Evolutionary conservation across 305 asterid species (phyloP).

Genomic region (Solanum hybrid): DNA sequence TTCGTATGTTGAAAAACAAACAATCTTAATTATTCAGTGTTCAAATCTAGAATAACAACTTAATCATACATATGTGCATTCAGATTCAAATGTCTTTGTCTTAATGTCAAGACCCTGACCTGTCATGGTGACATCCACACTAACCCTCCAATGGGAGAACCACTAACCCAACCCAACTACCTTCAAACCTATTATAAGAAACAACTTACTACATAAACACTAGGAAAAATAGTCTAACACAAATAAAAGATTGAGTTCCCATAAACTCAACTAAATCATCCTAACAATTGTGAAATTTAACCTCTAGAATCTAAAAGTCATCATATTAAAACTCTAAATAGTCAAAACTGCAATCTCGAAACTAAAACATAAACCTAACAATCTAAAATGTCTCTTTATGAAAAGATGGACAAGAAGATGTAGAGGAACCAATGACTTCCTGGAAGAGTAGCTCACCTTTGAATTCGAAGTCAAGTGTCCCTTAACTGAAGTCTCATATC

Average conservation of each 20-base stretch:
- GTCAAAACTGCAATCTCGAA: neutral
- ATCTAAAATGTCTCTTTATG: neutral
- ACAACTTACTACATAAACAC: neutral
- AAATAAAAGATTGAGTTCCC: too few relatives aligned
- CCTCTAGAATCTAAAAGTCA: neutral
- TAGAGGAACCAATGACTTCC: neutral
- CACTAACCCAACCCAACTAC: neutral
- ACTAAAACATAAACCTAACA: neutral
- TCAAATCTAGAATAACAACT: neutral
- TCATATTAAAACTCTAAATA: neutral
- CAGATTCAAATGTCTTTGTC: neutral
- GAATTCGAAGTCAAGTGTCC: neutral
- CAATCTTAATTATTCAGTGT: neutral
- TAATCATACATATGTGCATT: neutral
- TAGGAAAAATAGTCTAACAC: neutral
- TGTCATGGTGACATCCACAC: neutral
- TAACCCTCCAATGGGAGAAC: neutral
- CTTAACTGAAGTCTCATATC: neutral
- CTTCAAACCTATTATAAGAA: neutral
- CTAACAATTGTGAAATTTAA: too few relatives aligned
- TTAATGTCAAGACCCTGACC: neutral
- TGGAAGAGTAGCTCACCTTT: neutral
- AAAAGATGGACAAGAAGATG: neutral
- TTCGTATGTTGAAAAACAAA: neutral
- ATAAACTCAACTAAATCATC: neutral